phyloP scores from a whole-genome alignment of 768 basidiomycete species.

The Pleurotus platypus region DNA sequence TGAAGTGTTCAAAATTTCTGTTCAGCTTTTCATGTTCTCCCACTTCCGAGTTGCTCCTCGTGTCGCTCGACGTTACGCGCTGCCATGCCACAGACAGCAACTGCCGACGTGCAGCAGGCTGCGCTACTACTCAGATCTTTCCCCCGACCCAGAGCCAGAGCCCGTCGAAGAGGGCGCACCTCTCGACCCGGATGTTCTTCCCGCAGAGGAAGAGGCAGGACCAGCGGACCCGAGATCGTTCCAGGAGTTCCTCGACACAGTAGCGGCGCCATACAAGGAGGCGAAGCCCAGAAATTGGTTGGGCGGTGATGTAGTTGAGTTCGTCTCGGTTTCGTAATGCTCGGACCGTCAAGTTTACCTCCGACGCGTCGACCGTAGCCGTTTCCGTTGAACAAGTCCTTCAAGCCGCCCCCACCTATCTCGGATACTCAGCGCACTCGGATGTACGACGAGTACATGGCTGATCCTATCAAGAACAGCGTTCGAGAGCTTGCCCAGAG shows the following conservation, averaged over 20 bases:
- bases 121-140: constrained; percentile 20
- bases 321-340: constrained; percentile 17
- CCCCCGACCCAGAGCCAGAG: constrained; percentile 22
- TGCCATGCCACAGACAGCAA: constrained; percentile 9
- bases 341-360: not conserved
- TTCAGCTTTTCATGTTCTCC: constrained; percentile 27
- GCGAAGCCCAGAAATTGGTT: constrained; percentile 62
- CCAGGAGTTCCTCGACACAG: constrained; percentile 36
- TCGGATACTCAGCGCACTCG: constrained; percentile 54
- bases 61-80: constrained; percentile 26
- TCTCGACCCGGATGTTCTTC: constrained; percentile 12
- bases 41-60: constrained; percentile 25
- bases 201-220: constrained; percentile 14
- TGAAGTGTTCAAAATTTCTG: constrained; percentile 28
- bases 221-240: constrained; percentile 25
- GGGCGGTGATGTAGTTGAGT: constrained; percentile 51
- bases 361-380: constrained; percentile 44
- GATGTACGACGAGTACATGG: constrained; percentile 61
- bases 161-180: constrained; percentile 16
- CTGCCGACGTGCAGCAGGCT: constrained; percentile 18
- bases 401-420: constrained; percentile 75
- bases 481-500: constrained; percentile 58
- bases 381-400: constrained; percentile 82
- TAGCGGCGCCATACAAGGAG: constrained; percentile 38
- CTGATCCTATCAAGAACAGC: constrained; percentile 50